Base-by-base conservation (phyloP, 192 early-diverging fungal genomes). In the Spizellomyces punctatus region DNA sequence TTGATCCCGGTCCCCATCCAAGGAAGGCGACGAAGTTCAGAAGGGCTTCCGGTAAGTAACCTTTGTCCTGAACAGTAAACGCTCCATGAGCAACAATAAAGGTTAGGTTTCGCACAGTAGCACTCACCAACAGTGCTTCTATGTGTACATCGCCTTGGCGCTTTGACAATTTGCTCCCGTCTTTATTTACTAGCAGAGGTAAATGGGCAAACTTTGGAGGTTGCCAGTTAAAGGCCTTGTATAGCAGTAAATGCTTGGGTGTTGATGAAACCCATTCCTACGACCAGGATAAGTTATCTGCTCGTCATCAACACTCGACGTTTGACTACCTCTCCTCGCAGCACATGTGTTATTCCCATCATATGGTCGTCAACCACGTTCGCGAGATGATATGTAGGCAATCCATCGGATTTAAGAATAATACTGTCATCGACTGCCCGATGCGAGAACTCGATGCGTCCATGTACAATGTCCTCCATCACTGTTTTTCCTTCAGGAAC, bases 251-350 rank as follows among this genome's bases (percentile, higher is more conserved):
- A 80, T 98, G 96, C 71, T 95, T 96, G 46, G 96, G 94, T 9
- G 94, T 95, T 8, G 94, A 95, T 21, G 93, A 83, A 42, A 98
- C 83, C 96, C 96, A 98, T 79, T 98, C 96, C 79, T 86, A 12
- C 1, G 47, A 17, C 8, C 22, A 19, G 49, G 4, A 49, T 48
- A 5, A 16, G 6, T 56, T 60, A 22, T 21, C 14, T 44, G 46
- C 66, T 69, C 27, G 49, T 80, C 14, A 64, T 48, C 56, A 19
- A 2, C 8, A 36, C 0, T 36, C 1, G 27, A 36, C 27, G 3
- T 36, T 36, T 36, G 27, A 36, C 59, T 69, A 86, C 83, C 72
- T 96, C 94, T 48, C 96, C 96, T 48, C 96, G 86, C 46, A 98
- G 74, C 16, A 98, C 94, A 75, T 96, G 94, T 2, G 94, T 94